Evolutionary conservation across 164 flowering plant species (phyloP).

Genomic region (Dillenia suffruticosa): DNA sequence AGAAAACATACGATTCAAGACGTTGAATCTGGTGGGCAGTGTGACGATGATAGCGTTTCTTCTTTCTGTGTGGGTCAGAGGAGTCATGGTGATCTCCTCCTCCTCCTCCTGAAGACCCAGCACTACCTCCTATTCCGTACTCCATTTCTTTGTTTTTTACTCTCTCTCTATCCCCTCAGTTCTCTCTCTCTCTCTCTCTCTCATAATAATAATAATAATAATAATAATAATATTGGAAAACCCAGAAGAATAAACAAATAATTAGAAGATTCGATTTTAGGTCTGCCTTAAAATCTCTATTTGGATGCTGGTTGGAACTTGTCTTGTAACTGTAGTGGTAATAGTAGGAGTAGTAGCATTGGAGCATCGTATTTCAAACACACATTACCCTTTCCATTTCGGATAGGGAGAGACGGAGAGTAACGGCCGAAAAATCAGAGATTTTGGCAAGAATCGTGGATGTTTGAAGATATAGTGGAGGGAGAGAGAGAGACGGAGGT

Average conservation of each 20-base stretch:
- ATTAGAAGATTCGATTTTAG: background rate
- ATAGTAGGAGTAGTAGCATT: background rate
- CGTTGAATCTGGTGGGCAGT: conserved; percentile 76
- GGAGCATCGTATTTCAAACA: too few species aligned
- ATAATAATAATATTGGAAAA: background rate
- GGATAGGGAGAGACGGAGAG: conserved; percentile 4
- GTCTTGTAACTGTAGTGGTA: background rate
- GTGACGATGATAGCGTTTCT: conserved; percentile 81
- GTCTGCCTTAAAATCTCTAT: background rate
- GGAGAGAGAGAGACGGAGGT: conserved; percentile 1
- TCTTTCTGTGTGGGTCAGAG: conserved; percentile 47
- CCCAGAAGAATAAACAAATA: background rate
- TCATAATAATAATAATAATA: background rate
- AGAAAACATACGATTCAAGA: conserved; percentile 60
- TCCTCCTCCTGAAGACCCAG: conserved; percentile 21
- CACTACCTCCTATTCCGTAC: conserved; percentile 19
- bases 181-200: background rate
- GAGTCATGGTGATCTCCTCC: conserved; percentile 48
- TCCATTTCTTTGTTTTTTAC: background rate
- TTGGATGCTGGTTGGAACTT: background rate
- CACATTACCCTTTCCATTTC: conserved; percentile 9
- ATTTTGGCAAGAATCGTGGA: conserved; percentile 17
- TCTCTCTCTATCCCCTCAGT: background rate
- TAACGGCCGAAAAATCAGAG: conserved; percentile 17
- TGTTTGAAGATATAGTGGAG: background rate